Evolutionary conservation across 2,329 filamentous ascomycete species (phyloP).

Genomic region (Talaromyces piceae): DNA sequence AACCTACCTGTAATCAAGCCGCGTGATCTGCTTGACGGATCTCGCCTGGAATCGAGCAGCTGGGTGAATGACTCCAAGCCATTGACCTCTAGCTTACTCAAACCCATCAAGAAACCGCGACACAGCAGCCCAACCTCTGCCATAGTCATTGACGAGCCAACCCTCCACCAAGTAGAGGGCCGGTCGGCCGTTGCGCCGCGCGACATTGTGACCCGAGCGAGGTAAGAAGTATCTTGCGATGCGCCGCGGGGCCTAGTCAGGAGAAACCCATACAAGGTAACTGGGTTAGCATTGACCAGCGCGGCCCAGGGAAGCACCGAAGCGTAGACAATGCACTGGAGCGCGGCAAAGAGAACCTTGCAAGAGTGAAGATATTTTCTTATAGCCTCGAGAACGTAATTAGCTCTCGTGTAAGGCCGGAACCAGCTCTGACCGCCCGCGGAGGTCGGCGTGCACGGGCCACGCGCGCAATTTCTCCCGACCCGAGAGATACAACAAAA

Average conservation of each 20-base stretch:
- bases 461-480: neutral
- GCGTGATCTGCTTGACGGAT: conserved; percentile 58
- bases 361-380: too few species aligned
- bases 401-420: too few species aligned
- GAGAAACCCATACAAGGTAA: conserved; percentile 13
- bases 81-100: conserved; percentile 68
- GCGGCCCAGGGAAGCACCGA: neutral
- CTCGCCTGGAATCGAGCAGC: conserved; percentile 64
- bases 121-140: conserved; percentile 63
- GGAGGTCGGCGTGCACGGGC: too few species aligned
- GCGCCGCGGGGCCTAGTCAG: conserved; percentile 15
- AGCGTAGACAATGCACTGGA: too few species aligned
- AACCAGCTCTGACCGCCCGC: neutral
- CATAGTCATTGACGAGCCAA: conserved; percentile 67
- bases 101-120: conserved; percentile 64
- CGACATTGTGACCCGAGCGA: conserved; percentile 24
- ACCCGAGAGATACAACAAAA: too few species aligned
- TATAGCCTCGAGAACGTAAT: too few species aligned
- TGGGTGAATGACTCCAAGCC: conserved; percentile 70
- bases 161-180: conserved; percentile 53
- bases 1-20: conserved; percentile 73
- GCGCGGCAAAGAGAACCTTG: too few species aligned
- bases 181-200: conserved; percentile 35
- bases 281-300: neutral
- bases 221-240: conserved; percentile 13